Base-by-base conservation (phyloP, 192 early-diverging fungal genomes). In the Gaertneriomyces semiglobifer region DNA sequence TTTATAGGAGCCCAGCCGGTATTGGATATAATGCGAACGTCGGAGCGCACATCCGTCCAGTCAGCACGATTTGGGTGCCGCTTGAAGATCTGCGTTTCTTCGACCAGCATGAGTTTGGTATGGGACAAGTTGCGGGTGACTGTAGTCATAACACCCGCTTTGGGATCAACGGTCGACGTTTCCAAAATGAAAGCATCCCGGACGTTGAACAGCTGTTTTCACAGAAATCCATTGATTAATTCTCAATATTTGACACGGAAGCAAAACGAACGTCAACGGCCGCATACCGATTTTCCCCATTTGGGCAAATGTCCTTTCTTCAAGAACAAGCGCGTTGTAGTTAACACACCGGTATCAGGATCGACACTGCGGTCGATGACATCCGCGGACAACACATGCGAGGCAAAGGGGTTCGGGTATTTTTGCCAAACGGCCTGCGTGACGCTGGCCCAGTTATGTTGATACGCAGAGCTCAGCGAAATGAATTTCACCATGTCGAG, bases 381-480 rank as follows among this genome's bases (percentile, higher is more conserved):
- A 78, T 99, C 97, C 18, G 88, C 83, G 4, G 92, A 77, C 51
- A 97, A 75, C 14, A 99, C 97, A 77, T 99, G 97, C 7, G 87
- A 83, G 4, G 97, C 91, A 76, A 93, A 96, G 25, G 97, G 97
- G 74, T 99, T 99, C 52, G 97, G 97, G 79, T 99, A 99, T 50
- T 96, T 89, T 69, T 90, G 76, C 85, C 89, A 94, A 62, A 97
- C 91, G 18, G 94, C 94, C 60, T 83, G 84, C 8, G 94, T 92
- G 56, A 98, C 92, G 59, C 83, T 88, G 43, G 55, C 14, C 69
- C 69, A 71, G 46, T 19, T 42, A 57, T 71, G 48, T 44, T 19
- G 62, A 43, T 63, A 44, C 12, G 41, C 12, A 19, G 38, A 16
- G 11, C 11, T 48, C 9, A 43, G 14, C 12, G 16, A 44, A 3